Evolutionary conservation across 2,329 filamentous ascomycete genomes (phyloP).

Genomic region (Penicillium freii): DNA sequence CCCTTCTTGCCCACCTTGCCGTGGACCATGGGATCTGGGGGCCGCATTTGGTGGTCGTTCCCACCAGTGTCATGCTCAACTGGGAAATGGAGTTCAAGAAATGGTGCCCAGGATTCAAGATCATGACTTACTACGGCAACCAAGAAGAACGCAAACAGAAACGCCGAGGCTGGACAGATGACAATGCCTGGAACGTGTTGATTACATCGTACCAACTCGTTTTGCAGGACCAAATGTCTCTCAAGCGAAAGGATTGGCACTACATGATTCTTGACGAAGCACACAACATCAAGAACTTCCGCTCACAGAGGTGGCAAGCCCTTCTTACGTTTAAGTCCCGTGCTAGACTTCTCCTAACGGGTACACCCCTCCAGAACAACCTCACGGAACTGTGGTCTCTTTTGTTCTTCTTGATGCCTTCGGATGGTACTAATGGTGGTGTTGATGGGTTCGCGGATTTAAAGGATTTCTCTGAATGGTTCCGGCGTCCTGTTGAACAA

Average conservation of each 20-base stretch:
- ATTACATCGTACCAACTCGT: conserved; percentile 98
- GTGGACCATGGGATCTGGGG: conserved; percentile 91
- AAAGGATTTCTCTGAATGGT: conserved; percentile 95
- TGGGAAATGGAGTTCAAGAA: conserved; percentile 99
- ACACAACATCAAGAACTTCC: conserved; percentile 99
- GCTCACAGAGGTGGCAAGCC: conserved; percentile 94
- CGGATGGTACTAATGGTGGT: conserved; percentile 68
- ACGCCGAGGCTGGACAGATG: conserved; percentile 87
- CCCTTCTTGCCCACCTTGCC: conserved; percentile 86
- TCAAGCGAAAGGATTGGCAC: conserved; percentile 90
- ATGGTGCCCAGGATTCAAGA: conserved; percentile 94
- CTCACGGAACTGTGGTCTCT: conserved; percentile 95
- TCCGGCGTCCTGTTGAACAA: conserved; percentile 91
- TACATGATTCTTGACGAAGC: conserved; percentile 98
- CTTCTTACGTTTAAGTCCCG: conserved; percentile 90
- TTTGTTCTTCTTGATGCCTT: conserved; percentile 93
- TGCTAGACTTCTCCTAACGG: conserved; percentile 81
- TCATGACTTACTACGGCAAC: conserved; percentile 92
- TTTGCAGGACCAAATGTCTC: conserved; percentile 87
- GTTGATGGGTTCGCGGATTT: conserved; percentile 89
- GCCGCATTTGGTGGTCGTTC: conserved; percentile 91
- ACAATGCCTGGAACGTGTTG: conserved; percentile 93
- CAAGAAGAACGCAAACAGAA: conserved; percentile 90
- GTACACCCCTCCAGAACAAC: conserved; percentile 95
- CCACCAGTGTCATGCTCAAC: conserved; percentile 97